Conservation (phyloP, 164 flowering plant species). For the Houttuynia cordata region DNA sequence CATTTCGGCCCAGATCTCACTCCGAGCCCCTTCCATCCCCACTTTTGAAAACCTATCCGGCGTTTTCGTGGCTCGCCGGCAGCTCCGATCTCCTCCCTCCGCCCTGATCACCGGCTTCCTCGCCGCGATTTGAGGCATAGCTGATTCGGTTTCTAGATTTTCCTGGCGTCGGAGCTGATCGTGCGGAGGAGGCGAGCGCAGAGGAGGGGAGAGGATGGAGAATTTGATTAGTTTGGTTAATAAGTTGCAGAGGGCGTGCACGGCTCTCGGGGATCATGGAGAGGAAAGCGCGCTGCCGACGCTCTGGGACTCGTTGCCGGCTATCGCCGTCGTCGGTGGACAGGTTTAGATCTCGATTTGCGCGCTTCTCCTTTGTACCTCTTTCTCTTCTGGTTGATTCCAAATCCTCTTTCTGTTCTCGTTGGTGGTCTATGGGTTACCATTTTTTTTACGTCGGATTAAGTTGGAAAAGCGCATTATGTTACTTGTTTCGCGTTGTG, state of each 20-base stretch:
- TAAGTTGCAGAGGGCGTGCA: slow-evolving; percentile 86
- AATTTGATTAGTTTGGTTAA: slow-evolving; percentile 67
- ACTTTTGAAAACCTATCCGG: too few species aligned
- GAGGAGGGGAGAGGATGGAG: slow-evolving; percentile 34
- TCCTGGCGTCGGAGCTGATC: neutral
- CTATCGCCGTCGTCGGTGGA: slow-evolving; percentile 96
- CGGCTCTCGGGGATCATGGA: slow-evolving; percentile 86
- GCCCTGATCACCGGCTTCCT: too few species aligned
- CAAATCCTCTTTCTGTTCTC: too few species aligned
- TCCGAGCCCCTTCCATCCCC: too few species aligned
- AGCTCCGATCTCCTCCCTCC: slow-evolving; percentile 3
- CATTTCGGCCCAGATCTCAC: too few species aligned
- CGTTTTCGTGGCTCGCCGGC: slow-evolving; percentile 2
- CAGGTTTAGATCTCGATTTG: slow-evolving; percentile 43
- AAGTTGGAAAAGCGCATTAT: too few species aligned
- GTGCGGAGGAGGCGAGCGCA: neutral
- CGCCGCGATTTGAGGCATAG: neutral
- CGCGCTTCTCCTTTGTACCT: neutral
- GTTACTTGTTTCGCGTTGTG: too few species aligned
- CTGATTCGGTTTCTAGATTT: too few species aligned
- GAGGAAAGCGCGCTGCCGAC: slow-evolving; percentile 77
- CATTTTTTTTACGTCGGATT: too few species aligned
- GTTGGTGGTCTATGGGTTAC: neutral
- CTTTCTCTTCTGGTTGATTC: neutral
- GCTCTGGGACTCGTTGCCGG: slow-evolving; percentile 89